A percentile compares a stretch with the other conserved stretches of the same genome.
phyloP scores from a whole-genome alignment of 345 rosid species.

The Trapa bicornis region DNA sequence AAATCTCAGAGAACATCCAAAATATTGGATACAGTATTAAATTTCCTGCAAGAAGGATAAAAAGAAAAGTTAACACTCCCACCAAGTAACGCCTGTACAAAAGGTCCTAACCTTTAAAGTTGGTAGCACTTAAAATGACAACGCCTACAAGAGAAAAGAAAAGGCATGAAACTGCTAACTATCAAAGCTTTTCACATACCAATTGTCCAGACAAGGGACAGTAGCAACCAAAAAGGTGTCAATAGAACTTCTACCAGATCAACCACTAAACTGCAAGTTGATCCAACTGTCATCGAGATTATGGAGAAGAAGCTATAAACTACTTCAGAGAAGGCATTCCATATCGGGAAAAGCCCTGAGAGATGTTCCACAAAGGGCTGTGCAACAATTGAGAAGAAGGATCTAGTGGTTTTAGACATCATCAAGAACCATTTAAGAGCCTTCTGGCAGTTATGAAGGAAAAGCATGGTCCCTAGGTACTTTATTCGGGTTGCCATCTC shows the following conservation, averaged over 20 bases:
- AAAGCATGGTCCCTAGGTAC: constrained; percentile 96
- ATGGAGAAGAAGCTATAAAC: constrained; percentile 38
- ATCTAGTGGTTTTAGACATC: constrained; percentile 35
- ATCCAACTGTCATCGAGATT: constrained; percentile 34
- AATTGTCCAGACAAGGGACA: constrained; percentile 40
- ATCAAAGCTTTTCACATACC: constrained; percentile 28
- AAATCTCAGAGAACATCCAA: constrained; percentile 55
- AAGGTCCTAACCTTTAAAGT: not conserved
- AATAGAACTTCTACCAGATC: constrained; percentile 41
- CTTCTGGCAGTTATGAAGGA: constrained; percentile 84
- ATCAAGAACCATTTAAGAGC: constrained; percentile 57
- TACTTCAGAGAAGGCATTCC: constrained; percentile 42
- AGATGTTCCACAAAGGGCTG: constrained; percentile 52
- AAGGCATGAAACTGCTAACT: not conserved
- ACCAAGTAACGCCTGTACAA: not conserved
- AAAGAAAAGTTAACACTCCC: not conserved
- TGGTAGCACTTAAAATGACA: not conserved
- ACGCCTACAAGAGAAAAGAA: not conserved
- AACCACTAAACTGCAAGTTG: constrained; percentile 31
- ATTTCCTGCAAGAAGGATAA: constrained; percentile 33
- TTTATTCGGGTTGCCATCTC: constrained; percentile 91
- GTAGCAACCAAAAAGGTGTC: constrained; percentile 44
- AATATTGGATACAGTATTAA: constrained; percentile 47
- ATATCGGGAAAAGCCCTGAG: constrained; percentile 24
- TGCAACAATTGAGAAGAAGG: constrained; percentile 47